phyloP scores from a whole-genome alignment of 805 yeast species.

The Candida tallmaniae region DNA sequence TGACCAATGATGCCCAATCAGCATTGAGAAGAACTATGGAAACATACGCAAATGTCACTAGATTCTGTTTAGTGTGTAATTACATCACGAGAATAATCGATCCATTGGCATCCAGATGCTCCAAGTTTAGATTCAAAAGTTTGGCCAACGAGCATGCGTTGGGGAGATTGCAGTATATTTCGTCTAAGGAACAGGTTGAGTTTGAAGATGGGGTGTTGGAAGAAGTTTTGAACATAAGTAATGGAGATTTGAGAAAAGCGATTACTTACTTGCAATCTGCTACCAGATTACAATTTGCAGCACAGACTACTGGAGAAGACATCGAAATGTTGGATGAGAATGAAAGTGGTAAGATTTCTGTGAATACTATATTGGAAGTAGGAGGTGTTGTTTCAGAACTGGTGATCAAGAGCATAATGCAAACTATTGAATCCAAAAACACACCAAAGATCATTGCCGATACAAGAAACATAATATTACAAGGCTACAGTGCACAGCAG shows the following conservation, averaged over 20 bases:
- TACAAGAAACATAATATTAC: conserved; percentile 48
- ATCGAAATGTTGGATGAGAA: conserved; percentile 24
- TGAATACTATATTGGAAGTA: conserved; percentile 54
- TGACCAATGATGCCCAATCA: conserved; percentile 95
- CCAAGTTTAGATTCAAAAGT: conserved; percentile 86
- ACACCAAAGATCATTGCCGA: conserved; percentile 28
- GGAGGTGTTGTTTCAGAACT: conserved; percentile 68
- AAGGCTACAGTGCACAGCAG: conserved; percentile 80
- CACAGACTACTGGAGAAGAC: conserved; percentile 15
- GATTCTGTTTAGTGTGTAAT: conserved; percentile 93
- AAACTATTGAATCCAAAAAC: conserved; percentile 23
- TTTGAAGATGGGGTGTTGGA: conserved; percentile 49
- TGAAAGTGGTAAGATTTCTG: conserved; percentile 31
- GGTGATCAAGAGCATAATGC: conserved; percentile 39
- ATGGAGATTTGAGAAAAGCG: conserved; percentile 91
- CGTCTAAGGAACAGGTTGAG: conserved; percentile 33
- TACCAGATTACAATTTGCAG: conserved; percentile 24
- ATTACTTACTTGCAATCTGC: conserved; percentile 88
- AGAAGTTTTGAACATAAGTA: conserved; percentile 65
- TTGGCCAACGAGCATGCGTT: conserved; percentile 70
- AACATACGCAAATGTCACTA: conserved; percentile 76
- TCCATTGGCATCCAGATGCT: conserved; percentile 94
- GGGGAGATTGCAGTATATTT: conserved; percentile 58
- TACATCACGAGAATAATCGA: conserved; percentile 95
- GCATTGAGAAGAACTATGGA: conserved; percentile 89